Evolutionary conservation across 495 filamentous ascomycete species (phyloP).

Genomic region (Xeromyces bisporus): DNA sequence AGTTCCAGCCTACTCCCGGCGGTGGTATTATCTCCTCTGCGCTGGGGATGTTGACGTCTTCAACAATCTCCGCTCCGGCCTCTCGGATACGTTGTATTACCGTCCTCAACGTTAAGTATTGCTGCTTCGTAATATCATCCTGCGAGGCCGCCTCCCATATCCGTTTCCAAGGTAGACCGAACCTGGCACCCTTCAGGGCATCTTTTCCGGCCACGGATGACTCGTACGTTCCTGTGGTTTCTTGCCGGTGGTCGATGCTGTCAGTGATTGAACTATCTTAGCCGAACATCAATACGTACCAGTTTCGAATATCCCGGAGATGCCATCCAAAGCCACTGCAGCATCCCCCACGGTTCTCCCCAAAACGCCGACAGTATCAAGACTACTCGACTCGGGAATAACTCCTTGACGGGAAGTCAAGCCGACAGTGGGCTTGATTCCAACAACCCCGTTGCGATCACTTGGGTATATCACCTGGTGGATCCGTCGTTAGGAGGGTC

Average conservation of each 20-base stretch:
- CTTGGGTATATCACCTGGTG: slow-evolving; percentile 36
- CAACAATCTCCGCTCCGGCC: slow-evolving; percentile 52
- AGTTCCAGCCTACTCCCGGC: slow-evolving; percentile 58
- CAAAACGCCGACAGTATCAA: slow-evolving; percentile 41
- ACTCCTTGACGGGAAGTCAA: slow-evolving; percentile 34
- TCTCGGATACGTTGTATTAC: slow-evolving; percentile 36
- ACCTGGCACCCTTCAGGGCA: slow-evolving; percentile 41
- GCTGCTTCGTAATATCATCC: slow-evolving; percentile 10
- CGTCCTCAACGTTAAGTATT: slow-evolving; percentile 33
- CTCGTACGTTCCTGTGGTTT: no score
- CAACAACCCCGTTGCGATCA: slow-evolving; percentile 37
- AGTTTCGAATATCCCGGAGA: slow-evolving; percentile 6
- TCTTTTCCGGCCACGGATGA: not conserved
- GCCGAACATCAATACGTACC: no score
- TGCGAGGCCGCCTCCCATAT: slow-evolving; percentile 45
- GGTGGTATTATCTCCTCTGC: slow-evolving; percentile 43
- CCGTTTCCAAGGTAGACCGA: slow-evolving; percentile 53
- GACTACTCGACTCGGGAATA: slow-evolving; percentile 35
- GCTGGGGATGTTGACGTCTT: slow-evolving; percentile 49
- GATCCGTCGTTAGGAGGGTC: not conserved
- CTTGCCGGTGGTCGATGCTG: no score
- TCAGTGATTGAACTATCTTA: no score
- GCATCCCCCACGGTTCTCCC: slow-evolving; percentile 39
- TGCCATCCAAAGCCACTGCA: slow-evolving; percentile 36
- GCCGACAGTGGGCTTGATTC: slow-evolving; percentile 34